phyloP scores from a whole-genome alignment of 257 asterid species.

The Thymus quinquecostatus region DNA sequence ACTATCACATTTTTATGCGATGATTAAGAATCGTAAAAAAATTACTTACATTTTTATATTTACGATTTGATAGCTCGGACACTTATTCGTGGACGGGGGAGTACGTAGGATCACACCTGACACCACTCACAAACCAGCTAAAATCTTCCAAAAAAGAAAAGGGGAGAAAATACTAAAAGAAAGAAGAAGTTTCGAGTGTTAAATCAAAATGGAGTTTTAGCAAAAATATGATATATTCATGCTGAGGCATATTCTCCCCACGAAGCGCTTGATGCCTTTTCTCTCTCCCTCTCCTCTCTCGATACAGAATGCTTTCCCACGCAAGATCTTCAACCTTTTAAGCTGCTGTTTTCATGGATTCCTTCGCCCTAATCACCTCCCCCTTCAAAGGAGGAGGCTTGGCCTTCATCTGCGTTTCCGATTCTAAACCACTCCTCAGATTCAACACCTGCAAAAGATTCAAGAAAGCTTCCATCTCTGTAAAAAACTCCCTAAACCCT shows the following conservation, averaged over 20 bases:
- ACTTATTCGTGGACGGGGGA: no score
- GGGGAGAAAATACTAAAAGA: not conserved
- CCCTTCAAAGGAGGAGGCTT: slow-evolving; percentile 32
- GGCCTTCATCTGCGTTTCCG: slow-evolving; percentile 33
- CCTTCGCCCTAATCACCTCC: slow-evolving; percentile 36
- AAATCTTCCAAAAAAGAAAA: not conserved
- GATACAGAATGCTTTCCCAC: slow-evolving; percentile 38
- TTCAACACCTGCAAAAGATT: slow-evolving; percentile 31
- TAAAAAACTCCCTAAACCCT: slow-evolving; percentile 33
- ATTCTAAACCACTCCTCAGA: slow-evolving; percentile 31
- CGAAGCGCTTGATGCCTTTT: slow-evolving; percentile 14
- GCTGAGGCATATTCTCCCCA: slow-evolving; percentile 37
- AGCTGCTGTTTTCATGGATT: slow-evolving; percentile 47
- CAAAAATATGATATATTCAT: slow-evolving; percentile 4
- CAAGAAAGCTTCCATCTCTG: slow-evolving; percentile 32
- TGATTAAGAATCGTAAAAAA: no score
- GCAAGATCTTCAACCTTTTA: slow-evolving; percentile 10
- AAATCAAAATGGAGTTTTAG: not conserved
- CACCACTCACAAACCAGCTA: slow-evolving; percentile 9
- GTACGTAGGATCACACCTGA: no score
- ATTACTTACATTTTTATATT: no score
- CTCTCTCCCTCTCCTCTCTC: slow-evolving; percentile 27
- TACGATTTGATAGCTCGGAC: no score
- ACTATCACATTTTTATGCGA: no score
- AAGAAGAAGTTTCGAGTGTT: not conserved